Conservation (phyloP, 139 green algal genomes). For the Chlamydomonas eustigma region DNA sequence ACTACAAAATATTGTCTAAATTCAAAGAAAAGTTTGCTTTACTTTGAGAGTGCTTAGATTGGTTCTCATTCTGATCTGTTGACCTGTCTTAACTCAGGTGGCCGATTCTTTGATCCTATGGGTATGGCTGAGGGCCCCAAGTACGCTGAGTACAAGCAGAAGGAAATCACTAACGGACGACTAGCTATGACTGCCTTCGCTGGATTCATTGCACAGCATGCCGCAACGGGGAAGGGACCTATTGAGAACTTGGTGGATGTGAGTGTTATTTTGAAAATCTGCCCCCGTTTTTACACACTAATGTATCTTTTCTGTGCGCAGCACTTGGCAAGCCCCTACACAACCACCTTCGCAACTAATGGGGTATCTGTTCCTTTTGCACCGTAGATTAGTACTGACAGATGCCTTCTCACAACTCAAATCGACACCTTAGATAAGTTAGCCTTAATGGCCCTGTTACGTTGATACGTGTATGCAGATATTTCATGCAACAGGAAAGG, state of each 20-base stretch:
- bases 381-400: no score
- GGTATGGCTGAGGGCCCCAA: slow-evolving; percentile 48
- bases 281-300: no score
- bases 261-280: no score
- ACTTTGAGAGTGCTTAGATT: no score
- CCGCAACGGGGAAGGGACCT: slow-evolving; percentile 58
- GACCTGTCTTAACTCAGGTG: not conserved
- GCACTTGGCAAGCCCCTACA: slow-evolving; percentile 6
- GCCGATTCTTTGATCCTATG: slow-evolving; percentile 54
- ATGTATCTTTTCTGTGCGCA: not conserved
- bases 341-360: slow-evolving; percentile 11
- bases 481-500: no score
- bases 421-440: no score
- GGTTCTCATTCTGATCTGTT: not conserved
- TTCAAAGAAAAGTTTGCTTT: no score
- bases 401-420: no score
- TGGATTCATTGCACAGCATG: slow-evolving; percentile 67
- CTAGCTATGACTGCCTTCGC: slow-evolving; percentile 68
- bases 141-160: slow-evolving; percentile 64
- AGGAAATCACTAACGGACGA: slow-evolving; percentile 90
- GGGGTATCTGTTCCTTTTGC: not conserved
- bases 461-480: no score
- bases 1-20: no score
- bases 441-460: no score
- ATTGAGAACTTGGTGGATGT: slow-evolving; percentile 39